These are phyloP conservation scores for Rhodosporidiobolus odoratus DNA, from an alignment of 768 basidiomycete species.

Conservation along the genomic window DNA sequence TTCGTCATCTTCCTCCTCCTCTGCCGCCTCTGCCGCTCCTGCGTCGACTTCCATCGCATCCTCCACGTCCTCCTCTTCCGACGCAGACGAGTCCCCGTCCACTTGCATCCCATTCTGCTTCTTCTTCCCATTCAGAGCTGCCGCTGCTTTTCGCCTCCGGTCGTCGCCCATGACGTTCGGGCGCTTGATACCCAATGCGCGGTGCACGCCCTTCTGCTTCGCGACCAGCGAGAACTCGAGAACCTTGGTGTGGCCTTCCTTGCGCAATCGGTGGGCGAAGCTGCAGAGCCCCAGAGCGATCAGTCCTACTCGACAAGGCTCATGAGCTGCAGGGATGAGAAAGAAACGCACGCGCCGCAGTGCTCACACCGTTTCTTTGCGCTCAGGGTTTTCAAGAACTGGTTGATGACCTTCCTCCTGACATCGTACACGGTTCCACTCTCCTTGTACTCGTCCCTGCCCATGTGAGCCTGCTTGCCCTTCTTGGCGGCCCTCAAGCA, in stretches of 20 bases:
- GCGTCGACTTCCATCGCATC: constrained; percentile 48
- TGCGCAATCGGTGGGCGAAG: constrained; percentile 77
- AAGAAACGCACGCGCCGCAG: constrained; percentile 68
- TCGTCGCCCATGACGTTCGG: constrained; percentile 62
- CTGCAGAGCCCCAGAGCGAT: constrained; percentile 48
- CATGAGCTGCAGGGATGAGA: background rate
- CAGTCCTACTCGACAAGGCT: background rate
- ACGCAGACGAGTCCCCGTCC: constrained; percentile 46
- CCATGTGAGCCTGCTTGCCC: constrained; percentile 49
- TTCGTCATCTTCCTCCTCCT: constrained; percentile 43
- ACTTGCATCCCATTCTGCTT: constrained; percentile 43
- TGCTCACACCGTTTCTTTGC: constrained; percentile 62
- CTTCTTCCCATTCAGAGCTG: background rate
- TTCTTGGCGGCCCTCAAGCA: constrained; percentile 4
- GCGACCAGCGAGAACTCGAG: constrained; percentile 81
- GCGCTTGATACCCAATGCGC: constrained; percentile 57
- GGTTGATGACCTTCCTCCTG: constrained; percentile 71
- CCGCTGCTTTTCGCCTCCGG: constrained; percentile 8
- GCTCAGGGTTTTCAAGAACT: constrained; percentile 67
- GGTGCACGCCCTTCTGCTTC: constrained; percentile 66
- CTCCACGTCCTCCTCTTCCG: constrained; percentile 52
- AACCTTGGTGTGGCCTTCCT: constrained; percentile 88
- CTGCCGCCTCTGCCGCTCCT: constrained; percentile 54
- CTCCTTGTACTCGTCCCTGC: constrained; percentile 52
- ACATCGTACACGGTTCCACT: constrained; percentile 79